Base-by-base conservation (phyloP, 129 eudicot species). In the sunflower (Helianthus annuus) region DNA sequence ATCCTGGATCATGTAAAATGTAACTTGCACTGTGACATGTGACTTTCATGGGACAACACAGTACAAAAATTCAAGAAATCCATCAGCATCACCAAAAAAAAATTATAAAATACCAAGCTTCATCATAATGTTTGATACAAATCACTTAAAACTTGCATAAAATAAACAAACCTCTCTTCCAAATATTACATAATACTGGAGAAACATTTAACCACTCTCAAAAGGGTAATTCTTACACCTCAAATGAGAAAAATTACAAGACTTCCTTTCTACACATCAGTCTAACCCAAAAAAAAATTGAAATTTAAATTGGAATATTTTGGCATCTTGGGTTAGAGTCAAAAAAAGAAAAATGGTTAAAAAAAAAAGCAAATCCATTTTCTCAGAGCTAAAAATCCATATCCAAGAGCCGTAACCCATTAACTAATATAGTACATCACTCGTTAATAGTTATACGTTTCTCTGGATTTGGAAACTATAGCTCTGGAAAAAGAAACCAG, bases 181-280 rank as follows among this genome's bases (percentile, higher is more conserved):
- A 76, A 68, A 60, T 59, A 60, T 69, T 60, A 15, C 80, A 69
- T 76, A 14, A 59, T 64, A 77, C 39, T 61, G 45, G 32, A 38
- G 70, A 73, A 49, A 74, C n/a, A 74, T 36, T 6, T 58, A 27
- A 53, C 51, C 72, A 74, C 81, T 69, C 81, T 57, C 80, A 76
- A 77, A 61, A 38, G 73, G 71, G 71, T 61, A 61, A 36, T 10
- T 7, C 14, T 69, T 77, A 77, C 81, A 77, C 81, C 76, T 19
- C 76, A 49, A 59, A 77, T 77, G 81, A 77, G 66, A 29, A 77
- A 77, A 77, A 67, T 56, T 66, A 76, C 80, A 67, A 66, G 49
- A 67, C 16, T 66, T n/a, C 51, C 70, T 63, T 62, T 77, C 71
- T 77, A 77, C 76, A 77, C 65, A 27, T 77, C 39, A 42, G 54